These are phyloP conservation scores for Jaminaea rosea DNA, from an alignment of 1,284 basidiomycete genomes.

Conservation along the genomic window DNA sequence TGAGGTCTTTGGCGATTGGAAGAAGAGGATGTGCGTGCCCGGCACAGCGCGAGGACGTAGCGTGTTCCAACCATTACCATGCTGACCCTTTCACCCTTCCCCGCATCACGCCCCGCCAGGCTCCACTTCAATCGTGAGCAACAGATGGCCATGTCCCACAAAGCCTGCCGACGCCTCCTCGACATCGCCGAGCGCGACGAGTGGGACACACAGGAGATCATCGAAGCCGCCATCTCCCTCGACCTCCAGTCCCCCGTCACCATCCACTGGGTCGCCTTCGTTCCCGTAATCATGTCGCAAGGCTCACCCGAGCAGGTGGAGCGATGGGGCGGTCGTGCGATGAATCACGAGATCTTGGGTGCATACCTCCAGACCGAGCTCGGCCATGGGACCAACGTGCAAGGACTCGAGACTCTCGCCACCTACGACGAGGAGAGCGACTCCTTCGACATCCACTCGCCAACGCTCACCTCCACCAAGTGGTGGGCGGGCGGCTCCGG, in stretches of 20 bases:
- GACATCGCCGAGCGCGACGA: constrained; percentile 28
- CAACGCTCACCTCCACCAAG: constrained; percentile 66
- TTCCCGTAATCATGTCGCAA: constrained; percentile 40
- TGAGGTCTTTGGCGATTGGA: constrained; percentile 35
- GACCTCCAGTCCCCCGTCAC: constrained; percentile 33
- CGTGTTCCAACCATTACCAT: not conserved
- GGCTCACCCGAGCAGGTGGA: constrained; percentile 33
- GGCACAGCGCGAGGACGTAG: not conserved
- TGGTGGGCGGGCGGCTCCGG: constrained; percentile 70
- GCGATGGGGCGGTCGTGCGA: constrained; percentile 33
- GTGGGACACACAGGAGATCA: constrained; percentile 35
- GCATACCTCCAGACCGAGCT: constrained; percentile 50
- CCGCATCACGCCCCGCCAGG: not conserved
- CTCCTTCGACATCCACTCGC: constrained; percentile 68
- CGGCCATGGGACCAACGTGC: constrained; percentile 57
- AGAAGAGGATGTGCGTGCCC: constrained; percentile 27
- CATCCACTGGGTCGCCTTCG: constrained; percentile 41
- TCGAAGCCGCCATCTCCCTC: constrained; percentile 31
- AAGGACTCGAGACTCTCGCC: constrained; percentile 63
- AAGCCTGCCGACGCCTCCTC: constrained; percentile 32
- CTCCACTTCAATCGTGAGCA: constrained; percentile 39
- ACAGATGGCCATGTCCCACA: constrained; percentile 34
- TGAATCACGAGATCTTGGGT: constrained; percentile 41
- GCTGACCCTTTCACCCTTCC: not conserved
- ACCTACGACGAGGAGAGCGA: constrained; percentile 61